phyloP scores from a whole-genome alignment of 2,329 filamentous ascomycete species.

The Biscogniauxia marginata region DNA sequence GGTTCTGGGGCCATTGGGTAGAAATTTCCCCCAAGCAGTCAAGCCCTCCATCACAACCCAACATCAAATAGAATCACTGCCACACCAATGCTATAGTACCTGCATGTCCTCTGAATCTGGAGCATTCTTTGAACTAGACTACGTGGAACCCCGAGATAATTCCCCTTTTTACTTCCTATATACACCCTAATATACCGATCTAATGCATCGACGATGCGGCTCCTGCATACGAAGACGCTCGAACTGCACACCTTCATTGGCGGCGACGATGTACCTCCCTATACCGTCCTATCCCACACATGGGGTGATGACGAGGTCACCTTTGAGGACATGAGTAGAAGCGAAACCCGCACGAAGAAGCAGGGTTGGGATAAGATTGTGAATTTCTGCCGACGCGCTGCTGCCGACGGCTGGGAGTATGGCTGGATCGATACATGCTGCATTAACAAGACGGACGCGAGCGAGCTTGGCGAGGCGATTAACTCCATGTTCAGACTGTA shows the following conservation, averaged over 20 bases:
- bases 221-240: background rate
- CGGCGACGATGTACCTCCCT: background rate
- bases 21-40: background rate
- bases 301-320: constrained; percentile 11
- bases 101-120: background rate
- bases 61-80: background rate
- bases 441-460: constrained; percentile 6
- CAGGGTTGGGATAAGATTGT: constrained; percentile 4
- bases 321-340: constrained; percentile 7
- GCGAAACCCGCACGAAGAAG: background rate
- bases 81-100: background rate
- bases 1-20: background rate
- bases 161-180: background rate
- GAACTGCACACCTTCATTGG: background rate
- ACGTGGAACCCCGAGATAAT: background rate
- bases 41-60: background rate
- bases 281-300: constrained; percentile 8
- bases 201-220: background rate
- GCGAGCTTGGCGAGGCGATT: constrained; percentile 3
- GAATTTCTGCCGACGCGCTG: constrained; percentile 4
- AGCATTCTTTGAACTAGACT: background rate
- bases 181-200: background rate
- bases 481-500: constrained; percentile 9
- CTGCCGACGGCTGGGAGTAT: background rate
- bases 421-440: constrained; percentile 12